These are phyloP conservation scores for Porpolomopsis calyptriformis DNA, from an alignment of 768 basidiomycete genomes.

Conservation along the genomic window DNA sequence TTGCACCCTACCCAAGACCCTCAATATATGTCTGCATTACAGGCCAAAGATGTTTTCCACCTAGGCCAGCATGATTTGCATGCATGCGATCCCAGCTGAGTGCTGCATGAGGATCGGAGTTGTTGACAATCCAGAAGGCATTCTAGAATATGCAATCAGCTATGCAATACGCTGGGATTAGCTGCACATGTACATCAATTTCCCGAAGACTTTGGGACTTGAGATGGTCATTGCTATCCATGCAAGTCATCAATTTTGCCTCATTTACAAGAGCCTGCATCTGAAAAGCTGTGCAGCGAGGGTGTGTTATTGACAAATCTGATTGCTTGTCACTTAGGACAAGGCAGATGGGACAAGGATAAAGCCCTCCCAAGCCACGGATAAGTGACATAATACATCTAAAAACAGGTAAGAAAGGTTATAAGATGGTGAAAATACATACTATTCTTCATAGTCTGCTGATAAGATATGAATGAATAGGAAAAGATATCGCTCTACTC, in stretches of 20 bases:
- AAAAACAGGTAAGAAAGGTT: not conserved
- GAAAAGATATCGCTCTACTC: constrained; percentile 19
- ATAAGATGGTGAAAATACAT: constrained; percentile 13
- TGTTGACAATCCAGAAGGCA: constrained; percentile 27
- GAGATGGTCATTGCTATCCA: constrained; percentile 14
- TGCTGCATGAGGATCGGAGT: constrained; percentile 25
- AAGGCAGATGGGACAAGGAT: constrained; percentile 30
- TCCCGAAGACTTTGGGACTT: constrained; percentile 14
- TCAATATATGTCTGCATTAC: constrained; percentile 17
- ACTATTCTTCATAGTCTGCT: constrained; percentile 39
- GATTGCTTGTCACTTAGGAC: constrained; percentile 20
- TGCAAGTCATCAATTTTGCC: not conserved
- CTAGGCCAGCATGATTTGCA: constrained; percentile 22
- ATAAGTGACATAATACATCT: constrained; percentile 32
- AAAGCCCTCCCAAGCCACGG: constrained; percentile 17
- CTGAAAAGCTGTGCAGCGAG: constrained; percentile 11
- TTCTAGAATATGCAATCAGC: constrained; percentile 20
- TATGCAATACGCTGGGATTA: constrained; percentile 3
- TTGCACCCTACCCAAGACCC: constrained; percentile 8
- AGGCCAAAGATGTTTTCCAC: constrained; percentile 22
- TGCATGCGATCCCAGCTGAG: constrained; percentile 32
- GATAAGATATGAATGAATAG: constrained; percentile 29
- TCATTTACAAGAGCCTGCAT: constrained; percentile 7
- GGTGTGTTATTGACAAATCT: constrained; percentile 13
- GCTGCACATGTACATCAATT: constrained; percentile 15